Conservation (phyloP, 2,329 filamentous ascomycete species). For the Ceratocystiopsis sp. region DNA sequence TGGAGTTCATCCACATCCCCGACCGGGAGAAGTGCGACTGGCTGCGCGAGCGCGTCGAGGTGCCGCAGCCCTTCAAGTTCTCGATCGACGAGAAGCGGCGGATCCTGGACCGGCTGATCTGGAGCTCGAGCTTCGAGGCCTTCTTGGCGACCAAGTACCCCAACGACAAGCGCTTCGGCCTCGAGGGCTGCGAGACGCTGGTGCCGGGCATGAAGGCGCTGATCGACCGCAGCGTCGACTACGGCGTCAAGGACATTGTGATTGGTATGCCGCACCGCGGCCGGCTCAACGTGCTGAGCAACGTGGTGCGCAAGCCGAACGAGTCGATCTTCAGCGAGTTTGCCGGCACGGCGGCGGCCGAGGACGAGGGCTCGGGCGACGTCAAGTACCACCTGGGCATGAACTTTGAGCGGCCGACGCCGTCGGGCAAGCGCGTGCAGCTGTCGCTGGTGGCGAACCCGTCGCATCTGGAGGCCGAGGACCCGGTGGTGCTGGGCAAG, state of each 20-base stretch:
- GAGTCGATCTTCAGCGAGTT: conserved; percentile 99
- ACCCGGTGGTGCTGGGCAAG: conserved; percentile 94
- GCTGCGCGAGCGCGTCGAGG: conserved; percentile 87
- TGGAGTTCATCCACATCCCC: conserved; percentile 98
- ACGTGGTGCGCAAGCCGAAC: conserved; percentile 97
- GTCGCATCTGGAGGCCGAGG: conserved; percentile 94
- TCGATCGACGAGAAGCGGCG: conserved; percentile 96
- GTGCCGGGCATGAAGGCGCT: conserved; percentile 99
- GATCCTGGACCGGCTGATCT: conserved; percentile 93
- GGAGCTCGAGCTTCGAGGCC: conserved; percentile 92
- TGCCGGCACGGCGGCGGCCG: conserved; percentile 67
- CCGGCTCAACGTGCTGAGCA: conserved; percentile 91
- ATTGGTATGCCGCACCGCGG: conserved; percentile 99
- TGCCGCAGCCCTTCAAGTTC: conserved; percentile 91
- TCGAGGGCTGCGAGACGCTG: conserved; percentile 91
- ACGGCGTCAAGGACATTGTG: conserved; percentile 96
- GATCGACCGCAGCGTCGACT: conserved; percentile 95
- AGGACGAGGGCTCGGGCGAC: conserved; percentile 92
- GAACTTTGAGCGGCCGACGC: conserved; percentile 98
- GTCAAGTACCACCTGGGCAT: conserved; percentile 99
- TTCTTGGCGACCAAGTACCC: conserved; percentile 97
- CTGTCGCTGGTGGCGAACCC: conserved; percentile 96
- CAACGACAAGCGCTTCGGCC: conserved; percentile 98
- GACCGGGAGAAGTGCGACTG: conserved; percentile 97
- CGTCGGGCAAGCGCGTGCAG: conserved; percentile 97